Base-by-base conservation (phyloP, 805 yeast genomes). In the Saccharomyces paradoxus region DNA sequence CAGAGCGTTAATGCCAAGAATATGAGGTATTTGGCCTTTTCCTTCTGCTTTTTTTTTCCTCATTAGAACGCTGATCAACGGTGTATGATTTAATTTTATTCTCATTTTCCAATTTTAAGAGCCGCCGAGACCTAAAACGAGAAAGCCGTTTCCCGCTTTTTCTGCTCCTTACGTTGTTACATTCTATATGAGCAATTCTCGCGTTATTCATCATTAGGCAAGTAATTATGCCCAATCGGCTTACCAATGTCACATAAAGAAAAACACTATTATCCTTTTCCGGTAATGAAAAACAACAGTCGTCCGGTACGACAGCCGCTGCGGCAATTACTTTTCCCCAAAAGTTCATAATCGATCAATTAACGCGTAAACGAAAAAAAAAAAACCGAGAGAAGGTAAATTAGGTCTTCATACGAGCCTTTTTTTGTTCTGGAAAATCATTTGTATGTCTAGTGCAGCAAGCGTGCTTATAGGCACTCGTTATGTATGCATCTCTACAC, bases 51-150 rank as follows among this genome's bases (percentile, higher is more conserved):
- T 29, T 14, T 14, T 14, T 13, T 31, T 31, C n/a, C n/a, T 31
- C 17, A 31, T n/a, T 21, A 17, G 10, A 37, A 37, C 24, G 44
- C 17, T 37, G 44, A 17, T 17, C 24, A 9, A 4, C 13, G 8
- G 12, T 9, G 3, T 37, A 17, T 9, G 5, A 8, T 37, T 37
- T 14, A 27, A 28, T 46, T 53, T 49, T 46, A 50, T 54, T 22
- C 53, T 55, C 44, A 54, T 53, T 28, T 41, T 53, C 46, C 60
- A 53, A 46, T 53, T 54, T 21, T 53, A 49, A 13, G 57, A n/a
- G 49, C 46, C 50, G 31, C 44, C 50, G 17, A 44, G 55, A 21
- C 14, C 28, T 27, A 17, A 17, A n/a, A n/a, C 55, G 24, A 14
- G 41, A 31, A 31, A 12, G 17, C 49, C 49, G 47, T 41, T 10